Conservation (phyloP, 441 rosid genomes). For the Erysimum pusillum region DNA sequence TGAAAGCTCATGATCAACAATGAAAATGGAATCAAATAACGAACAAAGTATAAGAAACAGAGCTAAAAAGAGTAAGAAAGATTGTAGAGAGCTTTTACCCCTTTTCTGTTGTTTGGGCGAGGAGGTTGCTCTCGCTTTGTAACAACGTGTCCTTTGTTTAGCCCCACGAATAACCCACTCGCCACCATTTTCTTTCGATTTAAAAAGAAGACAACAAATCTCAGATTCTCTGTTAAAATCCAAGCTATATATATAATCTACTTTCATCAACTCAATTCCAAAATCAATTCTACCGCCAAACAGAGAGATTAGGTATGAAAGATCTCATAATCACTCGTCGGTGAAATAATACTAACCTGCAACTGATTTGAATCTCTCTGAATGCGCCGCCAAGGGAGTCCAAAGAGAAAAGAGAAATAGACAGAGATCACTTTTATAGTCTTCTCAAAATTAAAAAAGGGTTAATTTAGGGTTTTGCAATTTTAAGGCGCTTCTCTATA, state of each 20-base stretch:
- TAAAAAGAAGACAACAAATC: background rate
- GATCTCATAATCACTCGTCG: background rate
- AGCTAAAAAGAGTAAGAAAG: slow-evolving; percentile 14
- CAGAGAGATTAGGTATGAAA: background rate
- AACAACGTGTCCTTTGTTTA: slow-evolving; percentile 59
- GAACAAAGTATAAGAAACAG: background rate
- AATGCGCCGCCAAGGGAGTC: slow-evolving; percentile 10
- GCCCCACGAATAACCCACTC: slow-evolving; percentile 57
- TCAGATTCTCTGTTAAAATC: background rate
- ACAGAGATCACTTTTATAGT: slow-evolving; percentile 1
- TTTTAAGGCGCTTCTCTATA: background rate
- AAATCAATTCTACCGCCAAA: background rate
- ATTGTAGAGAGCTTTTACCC: slow-evolving; percentile 37
- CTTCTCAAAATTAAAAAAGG: background rate
- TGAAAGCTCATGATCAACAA: background rate
- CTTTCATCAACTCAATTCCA: background rate
- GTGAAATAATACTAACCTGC: slow-evolving; percentile 11
- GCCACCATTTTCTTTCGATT: slow-evolving; percentile 38
- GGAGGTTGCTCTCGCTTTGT: slow-evolving; percentile 54
- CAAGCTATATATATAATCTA: background rate
- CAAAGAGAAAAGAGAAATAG: slow-evolving; percentile 3
- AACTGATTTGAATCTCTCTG: slow-evolving; percentile 18
- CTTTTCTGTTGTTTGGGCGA: slow-evolving; percentile 51
- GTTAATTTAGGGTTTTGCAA: slow-evolving; percentile 23
- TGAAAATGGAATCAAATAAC: too few relatives aligned